Conservation (phyloP, 495 filamentous ascomycete species). For the Penicillium lagena region DNA sequence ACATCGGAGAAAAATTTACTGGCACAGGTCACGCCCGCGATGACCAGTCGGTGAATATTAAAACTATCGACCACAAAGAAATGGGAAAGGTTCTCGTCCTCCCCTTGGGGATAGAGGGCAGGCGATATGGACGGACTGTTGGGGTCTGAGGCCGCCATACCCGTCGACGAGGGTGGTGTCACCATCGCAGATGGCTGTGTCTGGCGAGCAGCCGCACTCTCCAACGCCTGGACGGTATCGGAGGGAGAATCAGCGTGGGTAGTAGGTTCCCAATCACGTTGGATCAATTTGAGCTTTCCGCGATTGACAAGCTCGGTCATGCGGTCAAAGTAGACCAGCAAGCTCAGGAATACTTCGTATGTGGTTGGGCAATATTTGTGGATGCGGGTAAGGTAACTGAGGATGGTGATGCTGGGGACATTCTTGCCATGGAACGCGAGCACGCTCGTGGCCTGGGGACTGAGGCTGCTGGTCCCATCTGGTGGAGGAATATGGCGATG, state of each 20-base stretch:
- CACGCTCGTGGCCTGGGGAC: constrained; percentile 77
- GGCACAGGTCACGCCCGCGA: constrained; percentile 95
- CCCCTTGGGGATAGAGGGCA: constrained; percentile 31
- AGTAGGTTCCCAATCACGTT: constrained; percentile 19
- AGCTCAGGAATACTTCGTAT: constrained; percentile 93
- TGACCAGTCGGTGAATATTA: constrained; percentile 96
- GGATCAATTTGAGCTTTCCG: constrained; percentile 42
- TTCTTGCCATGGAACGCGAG: constrained; percentile 99
- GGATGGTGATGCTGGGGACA: constrained; percentile 91
- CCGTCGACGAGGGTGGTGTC: constrained; percentile 27
- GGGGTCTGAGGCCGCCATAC: constrained; percentile 27
- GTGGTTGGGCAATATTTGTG: constrained; percentile 99
- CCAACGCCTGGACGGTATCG: constrained; percentile 4
- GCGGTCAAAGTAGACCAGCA: constrained; percentile 96
- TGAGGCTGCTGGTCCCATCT: constrained; percentile 60
- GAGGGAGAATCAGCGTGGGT: constrained; percentile 5
- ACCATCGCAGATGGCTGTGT: constrained; percentile 26
- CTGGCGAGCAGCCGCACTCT: constrained; percentile 6
- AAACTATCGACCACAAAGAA: constrained; percentile 99
- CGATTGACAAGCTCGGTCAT: constrained; percentile 96
- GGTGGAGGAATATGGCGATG: constrained; percentile 64
- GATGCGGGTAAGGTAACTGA: constrained; percentile 93
- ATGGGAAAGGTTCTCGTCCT: constrained; percentile 58
- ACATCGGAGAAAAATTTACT: constrained; percentile 99
- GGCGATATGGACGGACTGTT: constrained; percentile 29